Base-by-base conservation (phyloP, 106 monocot species). In the Hemerocallis citrina region DNA sequence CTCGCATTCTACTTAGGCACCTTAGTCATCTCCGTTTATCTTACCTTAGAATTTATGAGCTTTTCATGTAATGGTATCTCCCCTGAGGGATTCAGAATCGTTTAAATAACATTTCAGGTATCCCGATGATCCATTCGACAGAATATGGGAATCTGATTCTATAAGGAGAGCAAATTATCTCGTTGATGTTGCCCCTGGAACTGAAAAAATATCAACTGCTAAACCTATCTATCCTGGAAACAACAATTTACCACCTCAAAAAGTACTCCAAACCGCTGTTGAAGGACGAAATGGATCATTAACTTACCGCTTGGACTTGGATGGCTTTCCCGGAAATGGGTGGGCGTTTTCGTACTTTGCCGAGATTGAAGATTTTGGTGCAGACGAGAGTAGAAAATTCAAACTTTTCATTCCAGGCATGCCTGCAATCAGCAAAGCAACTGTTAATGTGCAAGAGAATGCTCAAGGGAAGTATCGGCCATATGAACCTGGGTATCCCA, bases 81-180 rank as follows among this genome's bases (percentile, higher is more conserved):
- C n/a, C n/a, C n/a, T n/a, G n/a, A n/a, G n/a, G n/a, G n/a, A n/a
- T n/a, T n/a, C n/a, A n/a, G n/a, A n/a, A n/a, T n/a, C n/a, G n/a
- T n/a, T n/a, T n/a, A n/a, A n/a, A n/a, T 31, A 58, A 31, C 32
- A 34, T 74, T 71, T 62, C 74, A 96, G 95, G 72, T 96, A 87
- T 60, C 95, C 95, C 29, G 90, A 96, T 70, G 95, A 96, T 77
- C 86, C 90, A 30, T 96, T 87, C 68, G 95, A 96, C 68, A 79
- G 90, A 70, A 83, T 96, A 72, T 96, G 95, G 90, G 69, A 87
- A 67, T 84, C 95, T 33, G 95, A 96, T 77, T 84, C 84, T 37
- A 47, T 86, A 29, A 84, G 71, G 52, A 90, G 62, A 49, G 86
- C 90, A 67, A 96, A 96, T 72, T 96, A 87, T 68, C 84, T 96